Evolutionary conservation across 2,329 filamentous ascomycete species (phyloP).

Genomic region (Podosphaera fusca): DNA sequence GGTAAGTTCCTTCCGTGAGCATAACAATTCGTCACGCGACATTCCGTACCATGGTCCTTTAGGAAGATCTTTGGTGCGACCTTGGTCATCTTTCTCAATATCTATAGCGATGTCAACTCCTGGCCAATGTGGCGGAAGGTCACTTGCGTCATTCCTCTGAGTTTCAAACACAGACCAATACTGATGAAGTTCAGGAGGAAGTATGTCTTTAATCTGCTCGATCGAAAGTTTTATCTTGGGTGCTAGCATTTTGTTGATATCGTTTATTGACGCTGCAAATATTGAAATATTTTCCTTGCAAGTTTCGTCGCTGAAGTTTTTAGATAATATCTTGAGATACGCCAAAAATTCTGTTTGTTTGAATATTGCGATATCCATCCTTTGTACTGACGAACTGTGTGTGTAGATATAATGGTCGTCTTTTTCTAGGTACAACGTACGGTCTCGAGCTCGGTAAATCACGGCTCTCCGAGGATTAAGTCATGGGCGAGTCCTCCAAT

Average conservation of each 20-base stretch:
- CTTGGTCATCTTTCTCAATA: not conserved
- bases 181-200: not conserved
- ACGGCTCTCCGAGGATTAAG: not conserved
- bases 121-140: too few relatives aligned
- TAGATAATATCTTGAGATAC: not conserved
- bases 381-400: not conserved
- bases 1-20: not conserved
- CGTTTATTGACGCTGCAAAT: not conserved
- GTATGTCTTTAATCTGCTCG: not conserved
- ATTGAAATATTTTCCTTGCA: not conserved
- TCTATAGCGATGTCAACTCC: not conserved
- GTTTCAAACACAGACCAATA: not conserved
- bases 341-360: not conserved
- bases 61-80: not conserved
- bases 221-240: not conserved
- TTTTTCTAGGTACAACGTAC: not conserved
- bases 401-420: not conserved
- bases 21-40: not conserved
- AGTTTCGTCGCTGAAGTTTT: not conserved
- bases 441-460: not conserved
- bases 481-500: not conserved
- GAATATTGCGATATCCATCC: not conserved
- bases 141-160: not conserved
- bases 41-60: not conserved
- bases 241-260: not conserved